Conservation (phyloP, 2,329 filamentous ascomycete species). For the Fusarium xyrophilum region DNA sequence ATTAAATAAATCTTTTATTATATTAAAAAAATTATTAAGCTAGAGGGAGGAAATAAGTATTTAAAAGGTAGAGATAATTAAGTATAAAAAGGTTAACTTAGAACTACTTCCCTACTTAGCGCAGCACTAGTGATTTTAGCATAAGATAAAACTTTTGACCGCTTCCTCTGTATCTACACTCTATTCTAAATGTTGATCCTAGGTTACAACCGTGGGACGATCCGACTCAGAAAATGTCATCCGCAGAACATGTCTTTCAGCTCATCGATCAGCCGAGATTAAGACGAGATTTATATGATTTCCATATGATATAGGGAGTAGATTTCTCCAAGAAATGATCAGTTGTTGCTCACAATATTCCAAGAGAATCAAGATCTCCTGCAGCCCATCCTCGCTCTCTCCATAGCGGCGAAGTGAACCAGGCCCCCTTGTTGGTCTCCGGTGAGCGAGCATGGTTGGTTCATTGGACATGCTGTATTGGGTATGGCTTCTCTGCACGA, state of each 20-base stretch:
- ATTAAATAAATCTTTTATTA: too few species aligned
- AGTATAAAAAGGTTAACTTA: too few species aligned
- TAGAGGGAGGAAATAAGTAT: too few species aligned
- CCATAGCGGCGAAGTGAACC: constrained; percentile 16
- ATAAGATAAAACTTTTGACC: too few species aligned
- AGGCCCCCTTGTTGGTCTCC: constrained; percentile 14
- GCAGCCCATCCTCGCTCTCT: constrained; percentile 2
- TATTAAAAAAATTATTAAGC: too few species aligned
- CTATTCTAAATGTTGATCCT: constrained; percentile 16
- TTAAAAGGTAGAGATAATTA: too few species aligned
- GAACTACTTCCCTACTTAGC: too few species aligned
- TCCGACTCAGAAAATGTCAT: constrained; percentile 11
- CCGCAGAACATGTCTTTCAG: not conserved
- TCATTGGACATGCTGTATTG: constrained; percentile 37
- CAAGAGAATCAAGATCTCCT: not conserved
- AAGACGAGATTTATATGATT: constrained; percentile 1
- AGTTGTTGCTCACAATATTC: not conserved
- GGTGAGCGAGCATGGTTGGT: constrained; percentile 36
- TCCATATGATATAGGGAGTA: not conserved
- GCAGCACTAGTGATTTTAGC: too few species aligned
- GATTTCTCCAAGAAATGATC: not conserved
- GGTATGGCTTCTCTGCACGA: constrained; percentile 35
- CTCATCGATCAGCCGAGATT: constrained; percentile 19
- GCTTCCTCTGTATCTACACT: too few species aligned
- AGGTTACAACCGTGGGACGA: constrained; percentile 3